Conservation (phyloP, 306 rosid species). For the Dryas drummondii region DNA sequence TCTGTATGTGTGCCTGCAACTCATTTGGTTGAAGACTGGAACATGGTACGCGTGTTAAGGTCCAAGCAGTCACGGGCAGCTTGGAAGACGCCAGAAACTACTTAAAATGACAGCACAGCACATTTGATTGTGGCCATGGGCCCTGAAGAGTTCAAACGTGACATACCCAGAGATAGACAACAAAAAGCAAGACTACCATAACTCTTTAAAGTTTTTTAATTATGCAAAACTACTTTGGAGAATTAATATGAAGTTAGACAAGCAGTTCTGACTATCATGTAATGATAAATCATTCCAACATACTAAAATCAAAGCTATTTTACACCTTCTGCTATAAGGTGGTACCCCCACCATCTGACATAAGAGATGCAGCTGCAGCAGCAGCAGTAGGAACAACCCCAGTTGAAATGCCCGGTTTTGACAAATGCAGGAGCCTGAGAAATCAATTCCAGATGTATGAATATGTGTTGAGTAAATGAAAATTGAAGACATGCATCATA, state of each 20-base stretch:
- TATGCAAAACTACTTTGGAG: background rate
- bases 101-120: too few species aligned
- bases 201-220: background rate
- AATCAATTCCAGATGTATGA: constrained; percentile 27
- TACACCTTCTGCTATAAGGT: constrained; percentile 39
- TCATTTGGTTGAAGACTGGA: too few species aligned
- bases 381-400: constrained; percentile 98
- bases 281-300: background rate
- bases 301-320: constrained; percentile 11
- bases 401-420: constrained; percentile 88
- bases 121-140: too few species aligned
- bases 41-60: too few species aligned
- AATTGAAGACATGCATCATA: constrained; percentile 14
- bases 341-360: constrained; percentile 87
- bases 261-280: background rate
- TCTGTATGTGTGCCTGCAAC: too few species aligned
- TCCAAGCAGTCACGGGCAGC: too few species aligned
- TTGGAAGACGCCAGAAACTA: too few species aligned
- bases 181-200: too few species aligned
- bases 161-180: too few species aligned
- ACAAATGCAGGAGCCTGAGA: constrained; percentile 89
- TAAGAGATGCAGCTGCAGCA: constrained; percentile 93
- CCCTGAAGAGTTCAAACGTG: too few species aligned
- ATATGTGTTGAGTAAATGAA: constrained; percentile 12
- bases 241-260: background rate